These are phyloP conservation scores for Cylindrodendrum hubeiense DNA, from an alignment of 2,329 filamentous ascomycete species.

Conservation along the genomic window DNA sequence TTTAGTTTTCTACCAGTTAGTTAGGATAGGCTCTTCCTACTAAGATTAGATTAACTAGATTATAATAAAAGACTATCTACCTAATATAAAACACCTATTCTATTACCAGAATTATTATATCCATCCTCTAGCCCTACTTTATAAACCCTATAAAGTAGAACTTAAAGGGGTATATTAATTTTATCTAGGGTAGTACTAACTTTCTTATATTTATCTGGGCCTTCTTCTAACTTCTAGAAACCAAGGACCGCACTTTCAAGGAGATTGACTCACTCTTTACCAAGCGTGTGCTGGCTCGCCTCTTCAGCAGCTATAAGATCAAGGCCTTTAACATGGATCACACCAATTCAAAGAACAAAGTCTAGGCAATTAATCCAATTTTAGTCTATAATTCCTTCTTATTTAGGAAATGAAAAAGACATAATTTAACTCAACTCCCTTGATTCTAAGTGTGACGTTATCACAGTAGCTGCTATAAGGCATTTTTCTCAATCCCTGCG, in stretches of 20 bases:
- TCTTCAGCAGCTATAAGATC: slow-evolving; percentile 28
- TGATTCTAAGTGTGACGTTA: no score
- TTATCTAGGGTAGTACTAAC: slow-evolving; percentile 42
- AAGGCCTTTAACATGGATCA: slow-evolving; percentile 9
- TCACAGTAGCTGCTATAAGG: no score
- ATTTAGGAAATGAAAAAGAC: no score
- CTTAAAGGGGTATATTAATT: slow-evolving; percentile 56
- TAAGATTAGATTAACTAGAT: slow-evolving; percentile 47
- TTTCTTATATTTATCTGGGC: slow-evolving; percentile 48
- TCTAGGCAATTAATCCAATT: not conserved
- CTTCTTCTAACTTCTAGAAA: slow-evolving; percentile 64
- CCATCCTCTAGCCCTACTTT: slow-evolving; percentile 47
- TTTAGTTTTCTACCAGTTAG: slow-evolving; percentile 54
- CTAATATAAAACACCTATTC: slow-evolving; percentile 45
- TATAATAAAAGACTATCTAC: slow-evolving; percentile 50
- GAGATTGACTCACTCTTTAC: slow-evolving; percentile 66
- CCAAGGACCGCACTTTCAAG: slow-evolving; percentile 62
- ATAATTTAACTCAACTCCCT: no score
- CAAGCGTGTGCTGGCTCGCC: slow-evolving; percentile 35
- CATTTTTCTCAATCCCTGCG: no score
- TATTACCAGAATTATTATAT: slow-evolving; percentile 35
- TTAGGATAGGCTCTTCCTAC: slow-evolving; percentile 51
- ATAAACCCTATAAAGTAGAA: slow-evolving; percentile 55
- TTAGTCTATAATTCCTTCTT: not conserved
- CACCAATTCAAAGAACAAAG: not conserved